These are phyloP conservation scores for Citrus maxima DNA, from an alignment of 345 rosid species.

Conservation along the genomic window DNA sequence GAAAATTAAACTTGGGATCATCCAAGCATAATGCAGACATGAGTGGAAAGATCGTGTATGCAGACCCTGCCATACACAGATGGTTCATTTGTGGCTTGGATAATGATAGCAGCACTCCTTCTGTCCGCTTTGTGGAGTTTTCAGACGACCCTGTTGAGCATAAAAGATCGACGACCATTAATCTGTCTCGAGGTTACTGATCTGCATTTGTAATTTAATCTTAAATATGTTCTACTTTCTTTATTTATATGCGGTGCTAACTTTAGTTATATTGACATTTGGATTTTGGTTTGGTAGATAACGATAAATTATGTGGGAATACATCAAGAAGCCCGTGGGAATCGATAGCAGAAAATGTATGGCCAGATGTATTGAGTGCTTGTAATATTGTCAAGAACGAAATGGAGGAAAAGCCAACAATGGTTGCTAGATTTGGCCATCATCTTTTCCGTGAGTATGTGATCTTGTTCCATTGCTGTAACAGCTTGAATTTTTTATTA, in stretches of 20 bases:
- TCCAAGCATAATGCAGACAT: not conserved
- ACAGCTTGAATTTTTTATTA: not conserved
- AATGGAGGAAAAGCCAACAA: too few relatives aligned
- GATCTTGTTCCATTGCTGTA: not conserved
- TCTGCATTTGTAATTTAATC: not conserved
- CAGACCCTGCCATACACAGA: constrained; percentile 13
- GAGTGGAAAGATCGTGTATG: constrained; percentile 13
- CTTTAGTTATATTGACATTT: not conserved
- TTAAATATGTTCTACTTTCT: not conserved
- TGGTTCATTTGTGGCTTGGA: constrained; percentile 19
- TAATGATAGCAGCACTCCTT: constrained; percentile 9
- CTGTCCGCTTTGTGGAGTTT: constrained; percentile 13
- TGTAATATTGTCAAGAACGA: too few relatives aligned
- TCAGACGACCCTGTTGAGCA: not conserved
- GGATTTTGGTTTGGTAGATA: not conserved
- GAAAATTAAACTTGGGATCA: constrained; percentile 8
- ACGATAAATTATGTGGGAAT: not conserved
- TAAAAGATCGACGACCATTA: not conserved
- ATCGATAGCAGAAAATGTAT: constrained; percentile 15
- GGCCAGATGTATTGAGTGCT: constrained; percentile 21
- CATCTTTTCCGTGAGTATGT: too few relatives aligned
- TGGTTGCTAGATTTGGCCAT: too few relatives aligned
- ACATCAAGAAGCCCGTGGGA: constrained; percentile 11
- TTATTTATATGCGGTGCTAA: not conserved
- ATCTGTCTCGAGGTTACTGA: constrained; percentile 2